phyloP scores from a whole-genome alignment of 495 filamentous ascomycete genomes.

The Aspergillus nidulans region DNA sequence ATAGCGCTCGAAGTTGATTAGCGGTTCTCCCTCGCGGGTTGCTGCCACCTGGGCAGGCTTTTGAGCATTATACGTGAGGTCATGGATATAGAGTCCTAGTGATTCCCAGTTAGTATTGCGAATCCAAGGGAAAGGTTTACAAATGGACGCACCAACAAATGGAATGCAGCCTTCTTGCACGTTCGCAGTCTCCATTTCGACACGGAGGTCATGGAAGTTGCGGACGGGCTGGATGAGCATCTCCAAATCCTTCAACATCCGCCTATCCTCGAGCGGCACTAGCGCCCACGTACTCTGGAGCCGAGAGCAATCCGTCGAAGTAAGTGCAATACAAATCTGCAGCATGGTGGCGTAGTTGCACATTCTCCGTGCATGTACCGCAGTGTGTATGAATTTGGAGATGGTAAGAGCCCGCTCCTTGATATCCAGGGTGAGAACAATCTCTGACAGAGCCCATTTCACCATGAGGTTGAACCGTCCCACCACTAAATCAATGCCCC shows the following conservation, averaged over 20 bases:
- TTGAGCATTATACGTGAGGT: conserved; percentile 94
- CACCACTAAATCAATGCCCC: conserved; percentile 91
- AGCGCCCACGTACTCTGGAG: conserved; percentile 77
- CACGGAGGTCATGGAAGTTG: conserved; percentile 86
- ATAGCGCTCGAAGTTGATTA: conserved; percentile 95
- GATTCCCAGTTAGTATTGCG: conserved; percentile 1
- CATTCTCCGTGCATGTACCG: conserved; percentile 73
- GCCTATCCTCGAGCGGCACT: conserved; percentile 64
- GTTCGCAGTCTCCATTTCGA: conserved; percentile 82
- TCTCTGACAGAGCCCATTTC: conserved; percentile 93
- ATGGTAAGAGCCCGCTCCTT: conserved; percentile 81
- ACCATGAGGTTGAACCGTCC: conserved; percentile 96
- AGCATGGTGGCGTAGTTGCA: conserved; percentile 97
- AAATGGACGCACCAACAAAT: conserved; percentile 69
- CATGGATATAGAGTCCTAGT: conserved; percentile 80
- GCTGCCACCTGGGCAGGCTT: conserved; percentile 63
- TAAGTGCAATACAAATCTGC: conserved; percentile 87
- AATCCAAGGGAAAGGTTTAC: not conserved
- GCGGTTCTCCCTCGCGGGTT: conserved; percentile 56
- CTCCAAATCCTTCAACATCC: conserved; percentile 77
- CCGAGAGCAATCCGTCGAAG: conserved; percentile 73
- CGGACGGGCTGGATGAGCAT: conserved; percentile 76
- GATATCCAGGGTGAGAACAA: conserved; percentile 76
- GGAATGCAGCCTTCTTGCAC: conserved; percentile 88
- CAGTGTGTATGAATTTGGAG: conserved; percentile 89